phyloP scores from a whole-genome alignment of 2,329 filamentous ascomycete species.

The Aspergillus niger region DNA sequence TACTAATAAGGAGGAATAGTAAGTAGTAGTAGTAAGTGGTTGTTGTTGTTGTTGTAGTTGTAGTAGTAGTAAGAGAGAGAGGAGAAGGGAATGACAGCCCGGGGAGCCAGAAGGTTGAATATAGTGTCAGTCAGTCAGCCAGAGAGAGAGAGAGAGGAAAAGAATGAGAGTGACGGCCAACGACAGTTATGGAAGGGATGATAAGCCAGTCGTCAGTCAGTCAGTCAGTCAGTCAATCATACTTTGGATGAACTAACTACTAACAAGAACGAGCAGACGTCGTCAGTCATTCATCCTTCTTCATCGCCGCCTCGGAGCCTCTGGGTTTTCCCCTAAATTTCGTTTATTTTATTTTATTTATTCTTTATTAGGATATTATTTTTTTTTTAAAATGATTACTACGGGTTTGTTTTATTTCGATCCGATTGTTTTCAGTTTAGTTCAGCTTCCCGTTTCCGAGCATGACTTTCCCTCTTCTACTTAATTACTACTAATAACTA shows the following conservation, averaged over 20 bases:
- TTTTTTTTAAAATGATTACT: not conserved
- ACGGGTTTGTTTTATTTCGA: too few species aligned
- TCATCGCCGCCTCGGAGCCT: too few species aligned
- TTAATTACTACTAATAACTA: too few species aligned
- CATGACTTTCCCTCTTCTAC: too few species aligned
- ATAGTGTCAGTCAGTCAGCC: not conserved
- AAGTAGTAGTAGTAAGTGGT: not conserved
- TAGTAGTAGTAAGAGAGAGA: too few species aligned
- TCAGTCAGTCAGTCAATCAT: too few species aligned
- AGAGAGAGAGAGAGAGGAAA: not conserved
- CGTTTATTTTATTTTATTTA: not conserved
- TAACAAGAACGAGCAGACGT: too few species aligned
- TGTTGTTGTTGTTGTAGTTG: too few species aligned
- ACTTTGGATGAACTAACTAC: too few species aligned
- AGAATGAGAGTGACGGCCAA: not conserved
- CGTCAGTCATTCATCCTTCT: not conserved
- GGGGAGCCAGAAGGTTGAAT: not conserved
- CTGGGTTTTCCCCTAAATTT: not conserved
- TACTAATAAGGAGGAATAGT: not conserved
- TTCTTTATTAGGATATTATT: too few species aligned
- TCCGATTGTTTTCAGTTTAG: too few species aligned
- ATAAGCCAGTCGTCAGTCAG: constrained; percentile 1
- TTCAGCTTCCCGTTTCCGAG: too few species aligned
- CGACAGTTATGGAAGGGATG: constrained; percentile 6
- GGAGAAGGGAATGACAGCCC: not conserved